Conservation (phyloP, 2,329 filamentous ascomycete species). For the Cladosporium sp. region DNA sequence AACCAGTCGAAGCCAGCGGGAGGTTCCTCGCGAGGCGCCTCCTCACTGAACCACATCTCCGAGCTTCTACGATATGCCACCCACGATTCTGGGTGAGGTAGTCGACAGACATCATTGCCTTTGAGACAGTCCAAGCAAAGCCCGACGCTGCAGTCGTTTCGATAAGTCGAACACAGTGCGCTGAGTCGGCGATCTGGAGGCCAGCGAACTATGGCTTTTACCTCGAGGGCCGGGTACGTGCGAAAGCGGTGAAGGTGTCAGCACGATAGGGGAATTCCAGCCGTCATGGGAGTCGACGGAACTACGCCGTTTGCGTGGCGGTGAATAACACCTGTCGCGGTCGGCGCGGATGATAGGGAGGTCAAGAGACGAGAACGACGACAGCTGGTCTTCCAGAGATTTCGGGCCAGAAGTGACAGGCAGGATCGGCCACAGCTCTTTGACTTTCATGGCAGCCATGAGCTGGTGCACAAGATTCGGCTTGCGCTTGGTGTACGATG, state of each 20-base stretch:
- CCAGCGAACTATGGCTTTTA: too few species aligned
- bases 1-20: too few species aligned
- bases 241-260: too few species aligned
- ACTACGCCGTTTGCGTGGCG: too few species aligned
- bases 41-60: not conserved
- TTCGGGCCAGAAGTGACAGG: not conserved
- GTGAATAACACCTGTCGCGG: not conserved
- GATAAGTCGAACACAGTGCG: not conserved
- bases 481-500: not conserved
- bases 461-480: not conserved
- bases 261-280: too few species aligned
- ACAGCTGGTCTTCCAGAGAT: not conserved
- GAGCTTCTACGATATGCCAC: not conserved
- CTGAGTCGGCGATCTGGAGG: not conserved
- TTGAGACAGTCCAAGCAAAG: constrained; percentile 21
- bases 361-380: not conserved
- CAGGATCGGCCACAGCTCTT: not conserved
- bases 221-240: too few species aligned
- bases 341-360: not conserved
- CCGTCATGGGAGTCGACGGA: too few species aligned
- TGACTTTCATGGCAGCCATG: not conserved
- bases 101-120: not conserved
- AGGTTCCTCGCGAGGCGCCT: too few species aligned
- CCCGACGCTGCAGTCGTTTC: not conserved
- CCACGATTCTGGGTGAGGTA: not conserved